Percentiles rank a stretch among this genome's conserved stretches.
Conservation (phyloP, 257 asterid species). For the Lycium ferocissimum region DNA sequence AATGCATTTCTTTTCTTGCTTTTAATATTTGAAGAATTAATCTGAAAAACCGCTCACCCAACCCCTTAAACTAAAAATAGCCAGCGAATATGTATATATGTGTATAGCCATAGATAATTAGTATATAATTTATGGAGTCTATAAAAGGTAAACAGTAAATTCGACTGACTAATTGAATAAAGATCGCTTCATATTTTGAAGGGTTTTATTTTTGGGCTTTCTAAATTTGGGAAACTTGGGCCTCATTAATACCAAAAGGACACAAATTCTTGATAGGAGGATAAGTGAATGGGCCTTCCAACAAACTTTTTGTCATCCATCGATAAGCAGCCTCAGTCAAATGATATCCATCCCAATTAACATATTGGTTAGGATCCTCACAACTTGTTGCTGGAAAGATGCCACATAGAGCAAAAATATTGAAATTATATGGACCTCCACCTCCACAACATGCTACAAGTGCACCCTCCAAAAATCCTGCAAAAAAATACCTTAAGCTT, state of each 20-base stretch:
- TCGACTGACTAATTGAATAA: no score
- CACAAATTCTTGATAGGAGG: slow-evolving; percentile 7
- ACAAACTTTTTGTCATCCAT: slow-evolving; percentile 23
- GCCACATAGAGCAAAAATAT: background rate
- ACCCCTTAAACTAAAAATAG: no score
- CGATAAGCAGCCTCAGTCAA: slow-evolving; percentile 22
- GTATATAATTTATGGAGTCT: no score
- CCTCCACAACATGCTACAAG: slow-evolving; percentile 27
- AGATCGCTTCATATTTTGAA: no score
- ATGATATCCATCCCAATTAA: slow-evolving; percentile 27
- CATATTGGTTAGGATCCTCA: slow-evolving; percentile 8
- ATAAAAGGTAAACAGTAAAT: no score
- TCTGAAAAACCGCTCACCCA: no score
- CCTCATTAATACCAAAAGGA: background rate
- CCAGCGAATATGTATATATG: no score
- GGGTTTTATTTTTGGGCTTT: background rate
- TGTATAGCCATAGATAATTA: no score
- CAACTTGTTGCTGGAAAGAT: slow-evolving; percentile 11
- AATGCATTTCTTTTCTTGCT: no score
- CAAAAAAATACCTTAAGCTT: background rate
- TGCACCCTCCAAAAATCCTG: slow-evolving; percentile 1
- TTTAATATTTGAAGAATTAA: no score
- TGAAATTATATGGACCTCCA: slow-evolving; percentile 28
- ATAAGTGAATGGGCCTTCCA: slow-evolving; percentile 5
- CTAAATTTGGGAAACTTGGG: background rate